phyloP scores from a whole-genome alignment of 805 yeast species.

The Starmerella asiatica region DNA sequence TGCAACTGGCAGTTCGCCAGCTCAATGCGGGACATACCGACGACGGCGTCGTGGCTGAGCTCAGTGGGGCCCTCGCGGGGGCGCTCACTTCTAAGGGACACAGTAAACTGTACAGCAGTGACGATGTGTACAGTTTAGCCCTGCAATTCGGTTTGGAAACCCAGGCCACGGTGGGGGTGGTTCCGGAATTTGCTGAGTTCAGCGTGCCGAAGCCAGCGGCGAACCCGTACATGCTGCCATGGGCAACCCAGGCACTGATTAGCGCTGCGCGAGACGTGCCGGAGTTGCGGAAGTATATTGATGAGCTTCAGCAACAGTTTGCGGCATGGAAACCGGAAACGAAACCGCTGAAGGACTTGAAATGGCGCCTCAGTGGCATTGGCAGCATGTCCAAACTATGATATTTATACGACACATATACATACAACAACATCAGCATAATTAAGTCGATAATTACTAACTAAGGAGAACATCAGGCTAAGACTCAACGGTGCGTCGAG shows the following conservation, averaged over 20 bases:
- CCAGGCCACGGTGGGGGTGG: conserved; percentile 33
- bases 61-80: conserved; percentile 70
- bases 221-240: conserved; percentile 83
- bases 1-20: conserved; percentile 57
- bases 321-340: conserved; percentile 81
- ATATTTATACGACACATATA: background rate
- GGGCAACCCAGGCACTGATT: conserved; percentile 79
- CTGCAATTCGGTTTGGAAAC: conserved; percentile 65
- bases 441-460: too few species aligned
- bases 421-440: background rate
- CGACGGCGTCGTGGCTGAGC: conserved; percentile 73
- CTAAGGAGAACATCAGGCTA: too few species aligned
- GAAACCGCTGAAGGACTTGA: conserved; percentile 68
- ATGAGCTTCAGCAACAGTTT: conserved; percentile 48
- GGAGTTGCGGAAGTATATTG: conserved; percentile 31
- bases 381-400: conserved; percentile 3
- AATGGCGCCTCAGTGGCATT: conserved; percentile 57
- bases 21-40: conserved; percentile 70
- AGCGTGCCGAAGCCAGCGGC: conserved; percentile 34
- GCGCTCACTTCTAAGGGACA: conserved; percentile 93
- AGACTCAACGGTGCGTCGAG: too few species aligned
- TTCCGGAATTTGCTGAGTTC: conserved; percentile 29
- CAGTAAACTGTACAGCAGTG: conserved; percentile 74
- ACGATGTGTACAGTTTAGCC: conserved; percentile 71
- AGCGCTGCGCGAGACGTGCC: conserved; percentile 35